These are phyloP conservation scores for Penicillium steckii DNA, from an alignment of 495 filamentous ascomycete species.

Conservation along the genomic window DNA sequence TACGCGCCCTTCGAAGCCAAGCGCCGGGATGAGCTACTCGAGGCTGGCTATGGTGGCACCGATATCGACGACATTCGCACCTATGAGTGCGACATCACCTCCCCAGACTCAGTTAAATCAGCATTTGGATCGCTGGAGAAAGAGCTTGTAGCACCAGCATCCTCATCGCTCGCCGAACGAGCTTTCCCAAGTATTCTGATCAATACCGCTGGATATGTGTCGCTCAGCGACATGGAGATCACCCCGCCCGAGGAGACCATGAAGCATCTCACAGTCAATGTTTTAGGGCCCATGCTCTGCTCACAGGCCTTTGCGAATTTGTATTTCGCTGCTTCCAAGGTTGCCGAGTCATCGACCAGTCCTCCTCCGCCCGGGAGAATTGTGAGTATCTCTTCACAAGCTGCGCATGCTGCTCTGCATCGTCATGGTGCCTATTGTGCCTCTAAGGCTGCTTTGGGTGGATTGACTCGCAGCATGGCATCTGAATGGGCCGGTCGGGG, in stretches of 20 bases:
- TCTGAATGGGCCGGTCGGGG: conserved; percentile 39
- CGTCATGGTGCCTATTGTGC: conserved; percentile 48
- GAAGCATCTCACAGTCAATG: conserved; percentile 39
- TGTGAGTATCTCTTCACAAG: conserved; percentile 39
- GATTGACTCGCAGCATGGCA: conserved; percentile 50
- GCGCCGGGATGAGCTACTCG: conserved; percentile 35
- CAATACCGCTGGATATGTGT: conserved; percentile 44
- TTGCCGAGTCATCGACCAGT: conserved; percentile 13
- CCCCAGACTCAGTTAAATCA: conserved; percentile 33
- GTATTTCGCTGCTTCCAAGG: conserved; percentile 29
- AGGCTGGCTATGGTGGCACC: conserved; percentile 25
- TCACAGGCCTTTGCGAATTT: conserved; percentile 39
- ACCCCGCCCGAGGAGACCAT: conserved; percentile 39
- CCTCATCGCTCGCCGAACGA: conserved; percentile 8
- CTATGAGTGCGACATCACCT: conserved; percentile 45
- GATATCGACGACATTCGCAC: conserved; percentile 25
- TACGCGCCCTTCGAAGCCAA: conserved; percentile 42
- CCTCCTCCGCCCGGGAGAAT: conserved; percentile 34
- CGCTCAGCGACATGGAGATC: conserved; percentile 38
- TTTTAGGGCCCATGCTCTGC: conserved; percentile 42
- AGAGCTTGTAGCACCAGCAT: conserved; percentile 16
- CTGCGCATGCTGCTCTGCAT: conserved; percentile 36
- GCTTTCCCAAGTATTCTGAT: conserved; percentile 38
- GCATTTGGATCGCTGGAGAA: conserved; percentile 26
- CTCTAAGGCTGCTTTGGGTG: conserved; percentile 46